These are phyloP conservation scores for Hypoxylon intermedium DNA, from an alignment of 495 filamentous ascomycete genomes.

Conservation along the genomic window DNA sequence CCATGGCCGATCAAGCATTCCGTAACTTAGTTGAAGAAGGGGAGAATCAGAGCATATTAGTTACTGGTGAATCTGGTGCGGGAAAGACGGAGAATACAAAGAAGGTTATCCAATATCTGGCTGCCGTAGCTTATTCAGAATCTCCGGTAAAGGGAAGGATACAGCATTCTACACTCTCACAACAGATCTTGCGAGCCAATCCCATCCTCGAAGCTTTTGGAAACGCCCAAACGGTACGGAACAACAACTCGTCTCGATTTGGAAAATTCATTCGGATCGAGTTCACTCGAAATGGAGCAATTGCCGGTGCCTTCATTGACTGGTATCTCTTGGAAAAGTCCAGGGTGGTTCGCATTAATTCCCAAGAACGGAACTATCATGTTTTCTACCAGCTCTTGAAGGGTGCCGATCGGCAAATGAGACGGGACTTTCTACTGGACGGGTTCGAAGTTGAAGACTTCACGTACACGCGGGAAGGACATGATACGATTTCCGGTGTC, in stretches of 20 bases:
- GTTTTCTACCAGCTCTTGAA: slow-evolving; percentile 95
- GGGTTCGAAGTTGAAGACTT: slow-evolving; percentile 82
- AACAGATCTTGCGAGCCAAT: slow-evolving; percentile 95
- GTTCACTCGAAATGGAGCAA: slow-evolving; percentile 87
- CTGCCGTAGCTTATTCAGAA: slow-evolving; percentile 88
- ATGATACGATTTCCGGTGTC: slow-evolving; percentile 87
- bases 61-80: slow-evolving; percentile 97
- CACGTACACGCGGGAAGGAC: slow-evolving; percentile 87
- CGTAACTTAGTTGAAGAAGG: slow-evolving; percentile 94
- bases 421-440: slow-evolving; percentile 75
- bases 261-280: slow-evolving; percentile 99
- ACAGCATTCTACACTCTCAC: slow-evolving; percentile 87
- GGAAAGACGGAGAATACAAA: slow-evolving; percentile 99
- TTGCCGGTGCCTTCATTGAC: slow-evolving; percentile 95
- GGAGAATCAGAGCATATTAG: slow-evolving; percentile 95
- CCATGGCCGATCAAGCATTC: slow-evolving; percentile 98
- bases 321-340: slow-evolving; percentile 99
- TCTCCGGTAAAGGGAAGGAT: slow-evolving; percentile 67
- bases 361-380: slow-evolving; percentile 93
- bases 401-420: slow-evolving; percentile 76
- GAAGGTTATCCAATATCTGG: slow-evolving; percentile 98
- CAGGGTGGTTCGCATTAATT: slow-evolving; percentile 84
- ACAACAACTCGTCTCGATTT: slow-evolving; percentile 98
- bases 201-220: slow-evolving; percentile 98
- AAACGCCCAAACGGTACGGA: slow-evolving; percentile 96